A percentile compares a stretch with the other conserved stretches of the same genome.
phyloP scores from a whole-genome alignment of 257 asterid genomes.

The Solanum tacnaense region DNA sequence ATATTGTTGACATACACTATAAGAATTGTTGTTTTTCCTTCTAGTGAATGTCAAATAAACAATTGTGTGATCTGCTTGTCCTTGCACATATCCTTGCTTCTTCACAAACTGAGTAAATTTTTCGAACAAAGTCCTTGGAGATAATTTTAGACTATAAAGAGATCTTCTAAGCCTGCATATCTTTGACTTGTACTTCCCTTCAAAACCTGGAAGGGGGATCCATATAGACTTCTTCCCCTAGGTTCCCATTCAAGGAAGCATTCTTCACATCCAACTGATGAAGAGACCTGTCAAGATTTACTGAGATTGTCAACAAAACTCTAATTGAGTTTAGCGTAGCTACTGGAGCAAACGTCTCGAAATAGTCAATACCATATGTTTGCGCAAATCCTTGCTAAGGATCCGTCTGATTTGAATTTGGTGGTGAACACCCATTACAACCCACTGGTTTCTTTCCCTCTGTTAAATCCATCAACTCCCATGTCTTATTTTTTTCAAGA shows the following conservation, averaged over 20 bases:
- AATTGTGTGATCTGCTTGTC: constrained; percentile 1
- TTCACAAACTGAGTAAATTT: neutral
- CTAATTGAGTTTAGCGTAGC: neutral
- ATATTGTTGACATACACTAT: neutral
- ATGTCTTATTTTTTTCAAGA: neutral
- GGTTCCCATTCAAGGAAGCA: neutral
- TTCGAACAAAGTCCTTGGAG: neutral
- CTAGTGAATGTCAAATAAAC: neutral
- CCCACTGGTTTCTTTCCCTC: neutral
- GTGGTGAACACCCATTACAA: neutral
- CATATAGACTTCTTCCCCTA: neutral
- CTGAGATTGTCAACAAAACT: neutral
- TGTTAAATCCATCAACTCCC: neutral
- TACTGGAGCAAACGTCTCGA: neutral
- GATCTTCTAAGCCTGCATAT: neutral
- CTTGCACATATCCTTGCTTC: neutral
- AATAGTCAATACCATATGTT: neutral
- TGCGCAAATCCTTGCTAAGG: neutral
- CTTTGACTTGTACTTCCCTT: neutral
- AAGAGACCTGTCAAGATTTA: neutral
- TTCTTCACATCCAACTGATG: neutral
- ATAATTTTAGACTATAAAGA: neutral
- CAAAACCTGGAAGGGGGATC: neutral
- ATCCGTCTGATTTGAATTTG: neutral
- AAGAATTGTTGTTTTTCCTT: neutral